Evolutionary conservation across 352 stramenopile species (phyloP).

Genomic region (Globisporangium nodosum): DNA sequence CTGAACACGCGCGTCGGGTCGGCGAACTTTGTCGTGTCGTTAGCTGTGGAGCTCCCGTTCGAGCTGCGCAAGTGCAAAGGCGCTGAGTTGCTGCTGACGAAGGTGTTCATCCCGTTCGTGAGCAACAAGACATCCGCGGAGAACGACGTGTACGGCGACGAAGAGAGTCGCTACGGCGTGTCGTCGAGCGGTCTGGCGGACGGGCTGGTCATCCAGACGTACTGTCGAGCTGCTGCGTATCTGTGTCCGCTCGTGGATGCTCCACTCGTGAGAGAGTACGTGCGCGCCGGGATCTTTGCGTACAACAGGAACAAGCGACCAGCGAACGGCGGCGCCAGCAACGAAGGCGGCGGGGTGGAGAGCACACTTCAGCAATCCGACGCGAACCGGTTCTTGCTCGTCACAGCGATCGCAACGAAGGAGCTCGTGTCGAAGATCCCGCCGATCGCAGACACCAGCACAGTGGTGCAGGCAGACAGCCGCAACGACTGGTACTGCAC

Average conservation of each 20-base stretch:
- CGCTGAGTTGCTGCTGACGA: slow-evolving; percentile 44
- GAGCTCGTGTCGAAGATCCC: slow-evolving; percentile 61
- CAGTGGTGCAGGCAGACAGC: slow-evolving; percentile 30
- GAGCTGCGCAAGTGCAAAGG: slow-evolving; percentile 66
- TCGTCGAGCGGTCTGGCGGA: slow-evolving; percentile 30
- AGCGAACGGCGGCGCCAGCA: background rate
- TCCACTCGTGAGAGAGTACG: slow-evolving; percentile 40
- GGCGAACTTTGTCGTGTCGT: slow-evolving; percentile 70
- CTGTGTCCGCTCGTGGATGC: slow-evolving; percentile 55
- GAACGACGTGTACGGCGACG: slow-evolving; percentile 69
- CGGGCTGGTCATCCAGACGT: slow-evolving; percentile 63
- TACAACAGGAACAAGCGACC: slow-evolving; percentile 15
- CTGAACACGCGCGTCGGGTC: slow-evolving; percentile 78
- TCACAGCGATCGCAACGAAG: slow-evolving; percentile 64
- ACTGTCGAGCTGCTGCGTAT: slow-evolving; percentile 70
- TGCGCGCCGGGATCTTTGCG: slow-evolving; percentile 67
- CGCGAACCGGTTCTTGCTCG: slow-evolving; percentile 58
- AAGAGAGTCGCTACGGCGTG: slow-evolving; percentile 43
- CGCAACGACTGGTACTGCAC: slow-evolving; percentile 60
- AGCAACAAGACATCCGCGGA: slow-evolving; percentile 46
- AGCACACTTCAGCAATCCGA: slow-evolving; percentile 16
- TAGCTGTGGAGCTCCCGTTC: slow-evolving; percentile 59
- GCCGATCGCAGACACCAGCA: slow-evolving; percentile 30
- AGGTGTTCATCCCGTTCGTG: slow-evolving; percentile 59
- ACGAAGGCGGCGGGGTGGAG: background rate